These are phyloP conservation scores for Nitzschia palea DNA, from an alignment of 108 stramenopile genomes.

Conservation along the genomic window DNA sequence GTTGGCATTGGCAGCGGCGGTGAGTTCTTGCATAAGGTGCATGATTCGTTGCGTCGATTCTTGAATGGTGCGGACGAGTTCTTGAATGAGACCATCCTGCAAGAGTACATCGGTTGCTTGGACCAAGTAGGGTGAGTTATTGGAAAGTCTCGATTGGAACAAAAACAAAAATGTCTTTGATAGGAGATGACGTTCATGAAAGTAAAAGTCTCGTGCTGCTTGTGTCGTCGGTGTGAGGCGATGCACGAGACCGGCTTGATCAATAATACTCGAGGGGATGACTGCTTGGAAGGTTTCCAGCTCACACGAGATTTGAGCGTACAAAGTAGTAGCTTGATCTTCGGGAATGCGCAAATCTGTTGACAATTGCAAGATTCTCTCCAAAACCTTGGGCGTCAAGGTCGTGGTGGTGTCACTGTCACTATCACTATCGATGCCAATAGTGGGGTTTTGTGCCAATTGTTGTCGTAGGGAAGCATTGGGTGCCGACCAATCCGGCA, in stretches of 20 bases:
- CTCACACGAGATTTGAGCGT: slow-evolving; percentile 32
- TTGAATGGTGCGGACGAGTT: slow-evolving; percentile 54
- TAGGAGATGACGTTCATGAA: slow-evolving; percentile 33
- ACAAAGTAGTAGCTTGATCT: slow-evolving; percentile 50
- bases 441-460: slow-evolving; percentile 29
- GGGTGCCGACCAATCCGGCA: slow-evolving; percentile 25
- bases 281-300: not conserved
- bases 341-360: slow-evolving; percentile 60
- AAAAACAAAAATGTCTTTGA: slow-evolving; percentile 33
- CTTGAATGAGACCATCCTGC: slow-evolving; percentile 38
- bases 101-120: slow-evolving; percentile 65
- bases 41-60: slow-evolving; percentile 49
- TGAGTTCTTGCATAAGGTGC: slow-evolving; percentile 30
- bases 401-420: slow-evolving; percentile 15
- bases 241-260: slow-evolving; percentile 1
- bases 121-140: slow-evolving; percentile 21
- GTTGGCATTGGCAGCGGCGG: not conserved
- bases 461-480: slow-evolving; percentile 37
- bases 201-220: slow-evolving; percentile 45
- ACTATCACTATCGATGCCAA: not conserved
- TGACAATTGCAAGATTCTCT: slow-evolving; percentile 45
- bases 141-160: slow-evolving; percentile 34
- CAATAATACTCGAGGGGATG: slow-evolving; percentile 3
- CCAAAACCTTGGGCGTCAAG: slow-evolving; percentile 44
- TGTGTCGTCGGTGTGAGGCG: slow-evolving; percentile 2